Base-by-base conservation (phyloP, 2,329 filamentous ascomycete genomes). In the Trichoderma sp. region DNA sequence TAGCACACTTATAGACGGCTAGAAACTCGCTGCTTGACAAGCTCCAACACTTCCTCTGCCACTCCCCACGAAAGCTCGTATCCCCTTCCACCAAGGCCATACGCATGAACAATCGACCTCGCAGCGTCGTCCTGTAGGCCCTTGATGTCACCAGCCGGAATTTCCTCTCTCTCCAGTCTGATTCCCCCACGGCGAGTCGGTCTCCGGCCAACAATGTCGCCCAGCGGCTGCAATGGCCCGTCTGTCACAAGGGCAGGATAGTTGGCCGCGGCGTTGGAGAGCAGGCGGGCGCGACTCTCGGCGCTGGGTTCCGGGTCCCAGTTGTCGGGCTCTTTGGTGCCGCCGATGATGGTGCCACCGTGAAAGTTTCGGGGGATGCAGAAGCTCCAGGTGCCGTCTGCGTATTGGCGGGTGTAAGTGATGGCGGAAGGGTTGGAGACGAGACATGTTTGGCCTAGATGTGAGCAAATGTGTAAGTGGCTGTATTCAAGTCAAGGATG, bases 341-440 rank as follows among this genome's bases (percentile, higher is more conserved):
- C 89, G 5, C 89, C 89, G 24, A 91, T 85, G 49, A 91, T 81
- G 0, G 89, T 91, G 3, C 89, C 89, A 3, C 89, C 89, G 40
- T 86, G 81, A 31, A 88, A 85, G 10, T 84, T 85, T 2, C 89
- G 83, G 0, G 89, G 88, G 6, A 91, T 86, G 57, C 84, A 84
- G 71, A 91, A 91, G 0, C 84, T 83, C 87, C 88, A 90, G 10
- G 81, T 84, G 0, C 88, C 87, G 77, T 89, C 86, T 0, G 81
- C 79, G 72, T 87, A 85, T 73, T 90, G 86, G 62, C 86, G 81
- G 6, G 88, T 89, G 35, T 89, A 79, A 4, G 81, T 83, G 5
- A 75, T 78, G 24, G 75, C 73, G 72, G 78, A 80, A 16, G 71
- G 52, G 70, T 83, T 81, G 57, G 79, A 76, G n/a, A 83, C 80